These are phyloP conservation scores for Hordeum marinum DNA, from an alignment of 176 grass and related monocot species.

Conservation along the genomic window DNA sequence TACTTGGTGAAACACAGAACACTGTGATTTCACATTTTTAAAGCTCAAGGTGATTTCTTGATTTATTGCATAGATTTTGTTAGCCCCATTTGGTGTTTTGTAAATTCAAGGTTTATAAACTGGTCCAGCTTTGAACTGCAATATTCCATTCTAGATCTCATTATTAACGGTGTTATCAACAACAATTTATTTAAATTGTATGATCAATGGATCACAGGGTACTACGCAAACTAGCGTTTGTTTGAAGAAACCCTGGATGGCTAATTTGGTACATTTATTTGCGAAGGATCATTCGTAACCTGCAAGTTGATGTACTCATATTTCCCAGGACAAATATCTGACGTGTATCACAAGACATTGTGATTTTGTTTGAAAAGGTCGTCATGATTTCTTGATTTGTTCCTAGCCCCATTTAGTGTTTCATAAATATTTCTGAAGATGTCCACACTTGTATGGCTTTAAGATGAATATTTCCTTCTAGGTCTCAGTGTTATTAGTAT, in stretches of 20 bases:
- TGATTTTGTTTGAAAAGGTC: neutral
- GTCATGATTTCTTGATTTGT: neutral
- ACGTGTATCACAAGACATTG: neutral
- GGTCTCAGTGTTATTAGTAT: neutral
- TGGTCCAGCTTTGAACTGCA: neutral
- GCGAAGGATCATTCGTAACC: neutral
- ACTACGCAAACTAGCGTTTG: neutral
- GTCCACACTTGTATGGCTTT: neutral
- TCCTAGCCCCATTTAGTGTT: neutral
- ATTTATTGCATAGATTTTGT: neutral
- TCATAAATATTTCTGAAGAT: neutral
- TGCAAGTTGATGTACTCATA: neutral
- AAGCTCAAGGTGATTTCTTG: neutral
- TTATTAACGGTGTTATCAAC: neutral
- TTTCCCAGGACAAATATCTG: neutral
- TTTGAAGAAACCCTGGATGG: neutral
- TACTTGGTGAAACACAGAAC: neutral
- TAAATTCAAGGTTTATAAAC: neutral
- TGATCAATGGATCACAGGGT: neutral
- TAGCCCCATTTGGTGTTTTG: neutral
- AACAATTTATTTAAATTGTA: slow-evolving; percentile 1
- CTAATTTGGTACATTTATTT: neutral
- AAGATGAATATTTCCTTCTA: neutral
- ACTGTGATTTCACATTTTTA: neutral
- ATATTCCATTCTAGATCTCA: neutral